Evolutionary conservation across 352 stramenopile species (phyloP).

Genomic region (Phytophthora sp.): DNA sequence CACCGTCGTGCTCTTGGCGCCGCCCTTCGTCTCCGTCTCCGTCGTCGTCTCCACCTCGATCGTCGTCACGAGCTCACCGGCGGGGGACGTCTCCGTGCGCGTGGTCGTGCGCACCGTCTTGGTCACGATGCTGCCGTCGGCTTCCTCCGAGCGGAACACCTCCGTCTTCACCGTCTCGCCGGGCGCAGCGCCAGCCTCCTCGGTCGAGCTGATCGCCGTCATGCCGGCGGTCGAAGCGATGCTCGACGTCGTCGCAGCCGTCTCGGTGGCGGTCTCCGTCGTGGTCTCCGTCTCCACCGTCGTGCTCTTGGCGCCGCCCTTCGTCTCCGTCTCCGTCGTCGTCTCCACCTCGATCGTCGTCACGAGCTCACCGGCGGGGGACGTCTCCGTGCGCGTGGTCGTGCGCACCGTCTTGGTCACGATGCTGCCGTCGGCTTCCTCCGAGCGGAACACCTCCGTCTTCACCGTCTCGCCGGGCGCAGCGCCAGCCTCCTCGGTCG

Average conservation of each 20-base stretch:
- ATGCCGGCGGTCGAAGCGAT: not conserved
- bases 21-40: not conserved
- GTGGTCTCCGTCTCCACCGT: slow-evolving; percentile 6
- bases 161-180: slow-evolving; percentile 7
- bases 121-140: slow-evolving; percentile 2
- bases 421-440: slow-evolving; percentile 1
- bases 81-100: not conserved
- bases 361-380: not conserved
- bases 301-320: slow-evolving; percentile 3
- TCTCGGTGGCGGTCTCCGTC: not conserved
- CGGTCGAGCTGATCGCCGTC: slow-evolving; percentile 1
- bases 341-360: slow-evolving; percentile 3
- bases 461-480: not conserved
- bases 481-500: not conserved
- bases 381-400: slow-evolving; percentile 1
- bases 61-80: not conserved
- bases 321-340: slow-evolving; percentile 6
- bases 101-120: slow-evolving; percentile 7
- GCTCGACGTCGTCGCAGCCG: slow-evolving; percentile 1
- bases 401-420: slow-evolving; percentile 7
- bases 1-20: slow-evolving; percentile 2
- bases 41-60: not conserved
- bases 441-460: slow-evolving; percentile 1
- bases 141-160: slow-evolving; percentile 6
- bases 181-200: not conserved